Evolutionary conservation across 371 early-diverging fungal species (phyloP).

Genomic region (Mucor sp.): DNA sequence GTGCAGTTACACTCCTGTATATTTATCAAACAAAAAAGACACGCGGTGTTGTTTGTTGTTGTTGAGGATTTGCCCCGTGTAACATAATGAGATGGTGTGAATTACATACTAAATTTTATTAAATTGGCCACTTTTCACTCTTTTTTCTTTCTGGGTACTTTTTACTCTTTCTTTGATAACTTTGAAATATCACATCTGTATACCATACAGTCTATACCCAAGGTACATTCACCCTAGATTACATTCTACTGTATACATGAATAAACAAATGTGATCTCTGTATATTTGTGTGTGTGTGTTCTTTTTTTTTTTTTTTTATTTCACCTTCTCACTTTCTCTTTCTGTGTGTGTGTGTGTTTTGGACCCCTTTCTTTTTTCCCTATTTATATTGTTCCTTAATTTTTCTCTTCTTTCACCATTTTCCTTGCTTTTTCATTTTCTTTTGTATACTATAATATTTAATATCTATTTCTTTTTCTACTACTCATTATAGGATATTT

Average conservation of each 20-base stretch:
- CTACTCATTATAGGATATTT: not conserved
- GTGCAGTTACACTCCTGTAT: not conserved
- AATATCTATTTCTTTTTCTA: not conserved
- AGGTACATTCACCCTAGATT: not conserved
- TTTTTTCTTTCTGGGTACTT: not conserved
- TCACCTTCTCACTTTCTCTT: not conserved
- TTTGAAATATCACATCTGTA: not conserved
- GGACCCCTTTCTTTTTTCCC: not conserved
- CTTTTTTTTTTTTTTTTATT: not conserved
- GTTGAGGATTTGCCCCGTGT: not conserved
- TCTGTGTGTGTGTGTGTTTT: not conserved
- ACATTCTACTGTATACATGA: not conserved
- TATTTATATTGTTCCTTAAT: slow-evolving; percentile 1
- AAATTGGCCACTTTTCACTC: not conserved
- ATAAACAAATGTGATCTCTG: not conserved
- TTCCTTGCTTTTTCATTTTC: not conserved
- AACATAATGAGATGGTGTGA: not conserved
- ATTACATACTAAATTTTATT: not conserved
- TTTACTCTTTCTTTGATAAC: not conserved
- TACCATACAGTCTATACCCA: not conserved
- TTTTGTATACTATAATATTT: not conserved
- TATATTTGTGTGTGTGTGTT: not conserved
- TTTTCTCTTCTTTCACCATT: not conserved
- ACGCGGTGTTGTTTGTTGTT: not conserved
- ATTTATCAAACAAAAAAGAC: not conserved